Evolutionary conservation across 148 eudicot genomes (phyloP), one percentile per base, ranked within the genome.

Genomic region (Mesembryanthemum crystallinum): DNA sequence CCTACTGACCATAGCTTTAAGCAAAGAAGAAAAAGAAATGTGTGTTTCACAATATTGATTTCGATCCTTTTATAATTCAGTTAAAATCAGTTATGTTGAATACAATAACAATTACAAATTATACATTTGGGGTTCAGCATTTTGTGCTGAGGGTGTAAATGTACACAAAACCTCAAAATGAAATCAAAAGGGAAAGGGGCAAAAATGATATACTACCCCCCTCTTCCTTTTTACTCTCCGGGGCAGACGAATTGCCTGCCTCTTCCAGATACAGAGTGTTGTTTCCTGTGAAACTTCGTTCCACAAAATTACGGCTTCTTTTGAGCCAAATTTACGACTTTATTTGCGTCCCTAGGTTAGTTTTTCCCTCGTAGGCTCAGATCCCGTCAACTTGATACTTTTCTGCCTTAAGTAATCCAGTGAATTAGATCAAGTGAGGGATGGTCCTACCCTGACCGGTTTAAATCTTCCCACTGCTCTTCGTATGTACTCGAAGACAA

Each of bases 371-470:
- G 20, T 29, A 69, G 28, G 58, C 73, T 77, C 57, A 43, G 37
- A 24, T 28, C 80, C 30, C 21, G 5, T 28, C 42, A 28, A 20
- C 18, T 24, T 24, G 43, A 25, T 5, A 42, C 47, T 24, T 12
- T 61, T 18, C 33, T 51, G 7, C 20, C 20, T 73, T 58, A 66
- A 70, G 71, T 20, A 59, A 17, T 9, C 65, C 45, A 10, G 5
- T 20, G 42, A 24, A 49, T 32, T 10, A 27, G 67, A 68, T 84
- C n/a, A n/a, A 79, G 89, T 81, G 71, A 88, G 79, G 67, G 87
- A 71, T 57, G 93, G 23, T 74, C 80, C 86, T n/a, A 90, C 87
- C 79, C 86, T 83, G 14, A 82, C 88, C 9, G 98, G 97, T 82
- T 89, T 92, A 69, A 94, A 73, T 42, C 88, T 78, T 75, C 82